phyloP scores from a whole-genome alignment of 805 yeast species.

The Candida dendrica region DNA sequence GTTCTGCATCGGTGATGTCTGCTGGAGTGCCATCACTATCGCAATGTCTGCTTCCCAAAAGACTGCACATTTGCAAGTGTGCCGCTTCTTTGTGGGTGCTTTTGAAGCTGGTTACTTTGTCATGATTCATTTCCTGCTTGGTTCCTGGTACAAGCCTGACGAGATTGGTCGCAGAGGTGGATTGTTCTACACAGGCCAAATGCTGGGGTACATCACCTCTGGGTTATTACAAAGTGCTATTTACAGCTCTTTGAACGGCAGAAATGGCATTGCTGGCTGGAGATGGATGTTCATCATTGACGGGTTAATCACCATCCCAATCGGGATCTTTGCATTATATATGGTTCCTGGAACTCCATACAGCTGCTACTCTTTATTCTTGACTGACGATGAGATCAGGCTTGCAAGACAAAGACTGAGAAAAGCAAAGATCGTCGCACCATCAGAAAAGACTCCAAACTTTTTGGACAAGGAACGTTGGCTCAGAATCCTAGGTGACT shows the following conservation, averaged over 20 bases:
- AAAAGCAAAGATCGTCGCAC: conserved; percentile 25
- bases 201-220: conserved; percentile 42
- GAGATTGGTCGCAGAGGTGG: conserved; percentile 60
- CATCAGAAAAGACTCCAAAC: conserved; percentile 16
- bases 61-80: conserved; percentile 26
- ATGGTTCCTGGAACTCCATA: conserved; percentile 62
- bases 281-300: conserved; percentile 62
- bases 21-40: neutral
- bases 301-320: conserved; percentile 51
- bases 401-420: conserved; percentile 39
- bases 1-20: neutral
- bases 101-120: conserved; percentile 63
- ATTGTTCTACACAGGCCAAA: conserved; percentile 48
- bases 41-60: neutral
- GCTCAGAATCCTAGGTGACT: conserved; percentile 43
- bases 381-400: conserved; percentile 50
- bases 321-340: conserved; percentile 50
- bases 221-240: conserved; percentile 46
- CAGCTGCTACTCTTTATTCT: conserved; percentile 42
- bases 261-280: conserved; percentile 47
- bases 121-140: conserved; percentile 48
- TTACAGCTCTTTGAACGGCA: conserved; percentile 32
- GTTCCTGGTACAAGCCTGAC: conserved; percentile 52
- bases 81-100: conserved; percentile 57
- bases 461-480: conserved; percentile 40